Percentiles rank a stretch among this genome's conserved stretches.
Evolutionary conservation across 345 rosid species (phyloP).

Genomic region (Populus pruinosa): DNA sequence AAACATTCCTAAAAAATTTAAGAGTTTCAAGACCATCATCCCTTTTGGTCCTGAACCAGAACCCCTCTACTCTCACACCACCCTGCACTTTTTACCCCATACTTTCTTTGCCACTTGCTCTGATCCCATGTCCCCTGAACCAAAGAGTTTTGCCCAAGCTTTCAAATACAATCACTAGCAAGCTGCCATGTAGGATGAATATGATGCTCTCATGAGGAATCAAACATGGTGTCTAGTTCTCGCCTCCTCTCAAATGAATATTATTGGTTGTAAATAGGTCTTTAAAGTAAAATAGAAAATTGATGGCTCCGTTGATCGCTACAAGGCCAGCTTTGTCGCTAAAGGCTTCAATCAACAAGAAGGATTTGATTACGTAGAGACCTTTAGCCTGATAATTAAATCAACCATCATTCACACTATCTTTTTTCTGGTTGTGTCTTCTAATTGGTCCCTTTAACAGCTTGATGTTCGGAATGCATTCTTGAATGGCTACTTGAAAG

Average conservation of each 20-base stretch:
- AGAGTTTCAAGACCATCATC: not conserved
- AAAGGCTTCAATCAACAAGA: not conserved
- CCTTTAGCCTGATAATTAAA: not conserved
- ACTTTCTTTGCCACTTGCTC: not conserved
- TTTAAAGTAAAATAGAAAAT: accelerated
- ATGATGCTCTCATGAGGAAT: not conserved
- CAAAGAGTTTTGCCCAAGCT: no score
- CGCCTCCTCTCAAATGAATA: not conserved
- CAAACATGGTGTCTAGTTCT: not conserved
- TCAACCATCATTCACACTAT: accelerated
- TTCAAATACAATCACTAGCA: no score
- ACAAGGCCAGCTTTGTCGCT: no score
- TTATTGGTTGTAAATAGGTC: not conserved
- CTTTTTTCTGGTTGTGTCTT: no score
- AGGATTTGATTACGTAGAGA: not conserved
- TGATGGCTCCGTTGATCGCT: not conserved
- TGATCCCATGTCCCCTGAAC: no score
- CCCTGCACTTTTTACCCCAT: not conserved
- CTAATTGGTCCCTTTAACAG: not conserved
- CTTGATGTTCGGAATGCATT: not conserved
- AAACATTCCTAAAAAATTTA: not conserved
- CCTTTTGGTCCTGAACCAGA: not conserved
- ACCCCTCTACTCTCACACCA: not conserved
- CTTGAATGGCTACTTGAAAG: not conserved
- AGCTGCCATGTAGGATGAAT: not conserved